phyloP scores from a whole-genome alignment of 2,329 filamentous ascomycete genomes.

The Diatrype stigma region DNA sequence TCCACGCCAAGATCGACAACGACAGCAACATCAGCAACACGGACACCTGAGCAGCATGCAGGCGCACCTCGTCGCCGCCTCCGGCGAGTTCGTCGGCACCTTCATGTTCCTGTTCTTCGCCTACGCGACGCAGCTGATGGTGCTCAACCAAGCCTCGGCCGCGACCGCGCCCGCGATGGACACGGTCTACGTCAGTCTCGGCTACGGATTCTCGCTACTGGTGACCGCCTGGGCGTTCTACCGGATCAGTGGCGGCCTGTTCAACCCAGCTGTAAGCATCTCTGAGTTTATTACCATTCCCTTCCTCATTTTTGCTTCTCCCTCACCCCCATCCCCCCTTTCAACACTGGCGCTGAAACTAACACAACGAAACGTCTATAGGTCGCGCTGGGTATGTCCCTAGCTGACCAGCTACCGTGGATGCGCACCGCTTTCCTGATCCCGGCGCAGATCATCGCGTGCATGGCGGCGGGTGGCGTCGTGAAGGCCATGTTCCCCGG shows the following conservation, averaged over 20 bases:
- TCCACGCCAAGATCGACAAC: not conserved
- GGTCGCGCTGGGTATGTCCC: constrained; percentile 47
- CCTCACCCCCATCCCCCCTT: not conserved
- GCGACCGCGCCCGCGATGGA: constrained; percentile 17
- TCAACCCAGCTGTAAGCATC: constrained; percentile 34
- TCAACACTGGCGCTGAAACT: no score
- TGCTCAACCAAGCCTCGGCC: constrained; percentile 13
- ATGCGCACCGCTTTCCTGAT: constrained; percentile 44
- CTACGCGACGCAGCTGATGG: constrained; percentile 31
- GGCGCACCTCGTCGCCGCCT: constrained; percentile 31
- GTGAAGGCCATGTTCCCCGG: constrained; percentile 51
- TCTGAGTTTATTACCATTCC: not conserved
- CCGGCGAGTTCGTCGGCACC: constrained; percentile 39
- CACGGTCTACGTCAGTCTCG: constrained; percentile 36
- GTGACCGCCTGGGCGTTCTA: constrained; percentile 49
- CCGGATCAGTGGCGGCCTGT: constrained; percentile 40
- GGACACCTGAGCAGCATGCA: constrained; percentile 15
- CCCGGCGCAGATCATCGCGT: constrained; percentile 47
- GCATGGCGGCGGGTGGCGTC: constrained; percentile 52
- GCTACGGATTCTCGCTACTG: constrained; percentile 40
- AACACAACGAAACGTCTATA: constrained; percentile 6
- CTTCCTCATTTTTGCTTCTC: not conserved
- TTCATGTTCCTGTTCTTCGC: constrained; percentile 40
- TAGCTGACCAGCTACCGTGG: constrained; percentile 44
- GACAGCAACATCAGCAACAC: not conserved